Evolutionary conservation across 2,329 filamentous ascomycete species (phyloP), one percentile per base, ranked within the genome.

Genomic region (Chrysoporthe puriensis): DNA sequence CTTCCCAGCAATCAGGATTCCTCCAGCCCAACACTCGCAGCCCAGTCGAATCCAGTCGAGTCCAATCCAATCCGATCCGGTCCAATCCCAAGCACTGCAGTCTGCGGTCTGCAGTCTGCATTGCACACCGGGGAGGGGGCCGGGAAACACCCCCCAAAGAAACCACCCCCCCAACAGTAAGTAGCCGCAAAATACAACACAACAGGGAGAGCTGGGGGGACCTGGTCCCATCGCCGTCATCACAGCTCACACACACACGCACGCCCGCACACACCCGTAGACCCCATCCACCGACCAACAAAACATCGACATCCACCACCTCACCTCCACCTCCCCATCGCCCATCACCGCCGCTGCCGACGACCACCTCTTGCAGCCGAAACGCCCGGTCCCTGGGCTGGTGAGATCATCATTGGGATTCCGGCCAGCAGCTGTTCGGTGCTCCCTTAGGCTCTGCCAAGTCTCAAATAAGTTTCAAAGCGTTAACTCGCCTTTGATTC

Each of bases 401-500:
- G 36, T 63, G 59, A 48, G 21, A 52, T 50, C 42, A 32, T 52
- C 52, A 50, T 50, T 59, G 54, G 63, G 68, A 63, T 50, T 54
- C 52, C 63, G 66, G 66, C 44, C 44, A 64, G 66, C 63, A 70
- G 56, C 60, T 62, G 21, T 36, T 46, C 18, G 56, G 60, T 46
- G 42, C 48, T 52, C 60, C 66, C 66, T 36, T 54, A 57, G 57
- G 43, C 63, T 57, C 62, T 52, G 65, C 65, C 62, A 57, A 57
- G 68, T 61, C 65, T 66, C 59, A 54, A 46, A 50, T 26, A 62
- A 59, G 62, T 58, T 64, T 69, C 65, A 63, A 68, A 68, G 66
- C 68, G 68, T 68, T 66, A 48, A 64, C 63, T 68, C 68, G 68
- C 56, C 68, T 70, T 70, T 68, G 66, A 68, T 42, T 61, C 68